Percentiles rank a stretch among this genome's conserved stretches.
Conservation (phyloP, 2,329 filamentous ascomycete species). For the Clarireedia hainanense region DNA sequence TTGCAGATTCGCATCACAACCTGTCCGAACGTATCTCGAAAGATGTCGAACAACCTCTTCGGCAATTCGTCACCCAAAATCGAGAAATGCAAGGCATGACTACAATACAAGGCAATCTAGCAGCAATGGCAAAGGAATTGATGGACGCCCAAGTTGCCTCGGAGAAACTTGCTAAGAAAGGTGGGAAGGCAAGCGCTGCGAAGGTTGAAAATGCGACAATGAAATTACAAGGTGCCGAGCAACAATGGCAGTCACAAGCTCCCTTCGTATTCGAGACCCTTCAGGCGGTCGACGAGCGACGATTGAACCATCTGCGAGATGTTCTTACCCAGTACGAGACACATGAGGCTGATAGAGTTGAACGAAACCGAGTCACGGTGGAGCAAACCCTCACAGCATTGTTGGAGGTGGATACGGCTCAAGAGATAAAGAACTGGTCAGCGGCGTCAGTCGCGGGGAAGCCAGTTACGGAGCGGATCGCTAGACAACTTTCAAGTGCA, state of each 20-base stretch:
- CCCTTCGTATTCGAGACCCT: slow-evolving; percentile 92
- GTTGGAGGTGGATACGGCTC: slow-evolving; percentile 77
- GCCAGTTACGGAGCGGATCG: slow-evolving; percentile 25
- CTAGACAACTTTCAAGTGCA: slow-evolving; percentile 23
- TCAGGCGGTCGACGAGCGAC: slow-evolving; percentile 81
- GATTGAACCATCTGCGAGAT: slow-evolving; percentile 84
- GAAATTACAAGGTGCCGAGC: slow-evolving; percentile 67
- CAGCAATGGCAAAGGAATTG: slow-evolving; percentile 73
- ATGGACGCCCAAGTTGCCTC: slow-evolving; percentile 76
- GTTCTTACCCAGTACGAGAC: slow-evolving; percentile 89
- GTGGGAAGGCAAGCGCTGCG: slow-evolving; percentile 63
- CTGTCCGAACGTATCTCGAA: slow-evolving; percentile 77
- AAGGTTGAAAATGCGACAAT: slow-evolving; percentile 70
- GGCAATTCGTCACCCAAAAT: slow-evolving; percentile 63
- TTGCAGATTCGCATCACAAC: slow-evolving; percentile 75
- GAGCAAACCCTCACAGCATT: slow-evolving; percentile 75
- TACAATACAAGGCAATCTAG: slow-evolving; percentile 73
- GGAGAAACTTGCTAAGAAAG: slow-evolving; percentile 78
- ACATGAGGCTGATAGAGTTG: slow-evolving; percentile 80
- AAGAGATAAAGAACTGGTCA: slow-evolving; percentile 74
- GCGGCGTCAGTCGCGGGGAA: slow-evolving; percentile 33
- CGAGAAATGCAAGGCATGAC: slow-evolving; percentile 72
- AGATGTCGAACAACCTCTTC: slow-evolving; percentile 79
- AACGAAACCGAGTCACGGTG: slow-evolving; percentile 64
- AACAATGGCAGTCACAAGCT: slow-evolving; percentile 89